Evolutionary conservation across 2,329 filamentous ascomycete genomes (phyloP).

Genomic region (Paraphaeosphaeria minitans): DNA sequence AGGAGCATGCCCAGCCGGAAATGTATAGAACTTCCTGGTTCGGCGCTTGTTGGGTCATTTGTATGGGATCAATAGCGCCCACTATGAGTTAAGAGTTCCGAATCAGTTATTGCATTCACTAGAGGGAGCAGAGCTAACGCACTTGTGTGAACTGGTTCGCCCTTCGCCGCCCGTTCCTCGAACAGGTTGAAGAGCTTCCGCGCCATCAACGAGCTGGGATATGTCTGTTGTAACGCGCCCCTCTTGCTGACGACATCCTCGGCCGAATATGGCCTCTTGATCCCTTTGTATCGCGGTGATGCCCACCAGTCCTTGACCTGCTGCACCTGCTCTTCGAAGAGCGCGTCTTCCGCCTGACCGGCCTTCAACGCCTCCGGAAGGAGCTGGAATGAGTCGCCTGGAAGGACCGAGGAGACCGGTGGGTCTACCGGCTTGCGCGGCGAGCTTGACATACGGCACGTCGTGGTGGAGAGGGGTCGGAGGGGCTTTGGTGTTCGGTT

Average conservation of each 20-base stretch:
- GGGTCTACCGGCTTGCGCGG: constrained; percentile 61
- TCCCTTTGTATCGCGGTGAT: constrained; percentile 81
- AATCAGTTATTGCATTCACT: constrained; percentile 39
- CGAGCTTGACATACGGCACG: constrained; percentile 59
- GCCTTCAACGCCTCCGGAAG: constrained; percentile 78
- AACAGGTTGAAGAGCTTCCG: constrained; percentile 92
- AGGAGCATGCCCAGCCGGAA: constrained; percentile 97
- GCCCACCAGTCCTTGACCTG: constrained; percentile 93
- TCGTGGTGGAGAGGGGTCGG: constrained; percentile 50
- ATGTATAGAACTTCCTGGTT: constrained; percentile 97
- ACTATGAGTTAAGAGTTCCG: constrained; percentile 58
- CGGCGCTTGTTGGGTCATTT: constrained; percentile 97
- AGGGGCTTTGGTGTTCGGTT: constrained; percentile 35
- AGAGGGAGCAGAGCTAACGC: constrained; percentile 45
- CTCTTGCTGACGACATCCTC: constrained; percentile 93
- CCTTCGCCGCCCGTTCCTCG: constrained; percentile 74
- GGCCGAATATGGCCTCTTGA: constrained; percentile 88
- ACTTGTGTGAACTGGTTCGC: constrained; percentile 93
- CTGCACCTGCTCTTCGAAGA: constrained; percentile 82
- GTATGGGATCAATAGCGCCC: constrained; percentile 97
- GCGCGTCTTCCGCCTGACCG: constrained; percentile 78
- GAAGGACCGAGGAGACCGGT: constrained; percentile 64
- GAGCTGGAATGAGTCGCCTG: constrained; percentile 84
- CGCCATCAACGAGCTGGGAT: constrained; percentile 93
- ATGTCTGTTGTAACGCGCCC: constrained; percentile 82